Evolutionary conservation across 129 eudicot species (phyloP).

Genomic region (sunflower (Helianthus annuus)): DNA sequence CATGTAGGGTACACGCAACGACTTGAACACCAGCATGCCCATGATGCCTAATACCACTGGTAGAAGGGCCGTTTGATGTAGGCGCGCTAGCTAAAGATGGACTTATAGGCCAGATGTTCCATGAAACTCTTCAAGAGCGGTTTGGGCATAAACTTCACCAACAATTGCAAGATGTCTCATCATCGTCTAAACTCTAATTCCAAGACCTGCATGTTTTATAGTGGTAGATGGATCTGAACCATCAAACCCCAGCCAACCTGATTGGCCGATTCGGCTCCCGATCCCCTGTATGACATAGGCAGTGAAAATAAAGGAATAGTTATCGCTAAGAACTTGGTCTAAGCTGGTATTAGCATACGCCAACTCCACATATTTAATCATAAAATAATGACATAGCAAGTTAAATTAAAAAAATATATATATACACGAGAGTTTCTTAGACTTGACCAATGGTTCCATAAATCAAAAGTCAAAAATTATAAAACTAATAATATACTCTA

Average conservation of each 20-base stretch:
- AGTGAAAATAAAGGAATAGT: too few species aligned
- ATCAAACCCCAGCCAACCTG: conserved; percentile 75
- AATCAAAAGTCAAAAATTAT: too few species aligned
- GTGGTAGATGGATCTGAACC: conserved; percentile 82
- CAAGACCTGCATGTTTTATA: conserved; percentile 64
- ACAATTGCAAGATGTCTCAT: conserved; percentile 99
- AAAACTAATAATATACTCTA: too few species aligned
- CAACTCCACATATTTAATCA: too few species aligned
- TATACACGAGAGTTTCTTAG: too few species aligned
- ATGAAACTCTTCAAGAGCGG: conserved; percentile 77
- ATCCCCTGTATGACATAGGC: conserved; percentile 47
- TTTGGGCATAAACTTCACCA: conserved; percentile 92
- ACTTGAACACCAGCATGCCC: too few species aligned
- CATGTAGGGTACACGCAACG: too few species aligned
- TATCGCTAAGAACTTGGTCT: too few species aligned
- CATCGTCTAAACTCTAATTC: conserved; percentile 79
- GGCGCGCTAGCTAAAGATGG: conserved; percentile 68
- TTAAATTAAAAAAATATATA: too few species aligned
- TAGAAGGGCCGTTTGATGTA: conserved; percentile 43
- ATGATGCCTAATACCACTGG: conserved; percentile 41
- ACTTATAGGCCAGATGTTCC: conserved; percentile 38
- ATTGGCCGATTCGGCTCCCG: conserved; percentile 48
- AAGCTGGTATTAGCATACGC: too few species aligned
- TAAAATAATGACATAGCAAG: too few species aligned
- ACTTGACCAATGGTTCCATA: too few species aligned